Base-by-base conservation (phyloP, 495 filamentous ascomycete species). In the Penicillium canescens region DNA sequence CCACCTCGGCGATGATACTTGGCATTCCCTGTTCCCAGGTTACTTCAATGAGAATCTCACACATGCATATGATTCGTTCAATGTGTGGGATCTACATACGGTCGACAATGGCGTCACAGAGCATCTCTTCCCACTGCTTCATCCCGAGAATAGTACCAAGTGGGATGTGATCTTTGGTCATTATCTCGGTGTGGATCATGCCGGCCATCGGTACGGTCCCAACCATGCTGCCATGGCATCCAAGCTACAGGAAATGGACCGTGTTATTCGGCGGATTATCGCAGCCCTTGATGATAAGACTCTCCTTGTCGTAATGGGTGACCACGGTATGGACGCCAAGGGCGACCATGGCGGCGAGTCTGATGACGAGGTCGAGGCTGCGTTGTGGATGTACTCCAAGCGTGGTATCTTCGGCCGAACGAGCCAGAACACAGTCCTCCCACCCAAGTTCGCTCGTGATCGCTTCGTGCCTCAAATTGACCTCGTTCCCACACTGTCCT, bases 351-450 rank as follows among this genome's bases (percentile, higher is more conserved):
- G 94, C 38, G 94, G 94, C 40, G 94, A 98, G 71, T 96, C 92
- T 11, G 87, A 95, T 61, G 91, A 96, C 39, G 94, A 98, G 63
- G 82, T 98, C 24, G 84, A 98, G 69, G 92, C 94, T 52, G 94
- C 95, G 2, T 65, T 98, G 44, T 98, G 95, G 94, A 93, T 98
- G 91, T 98, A 97, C 65, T 96, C 95, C 4, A 92, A 89, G 62
- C 85, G 81, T 46, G 78, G 79, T 1, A 66, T 89, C 4, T 98
- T 98, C 70, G 94, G 94, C 13, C 83, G 89, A 33, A 89, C 82
- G 1, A 80, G 80, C 50, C 74, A 80, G 5, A 78, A 84, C 4
- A 82, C 78, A 54, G 54, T 70, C 26, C 73, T 73, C 4, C 91
- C 91, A 13, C 91, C 92, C 1, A 74, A 76, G 34, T 87, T 80